Percentiles rank a stretch among this genome's conserved stretches.
These are phyloP conservation scores for Aechmea fasciata DNA, from an alignment of 176 grass and related monocot genomes.

Conservation along the genomic window DNA sequence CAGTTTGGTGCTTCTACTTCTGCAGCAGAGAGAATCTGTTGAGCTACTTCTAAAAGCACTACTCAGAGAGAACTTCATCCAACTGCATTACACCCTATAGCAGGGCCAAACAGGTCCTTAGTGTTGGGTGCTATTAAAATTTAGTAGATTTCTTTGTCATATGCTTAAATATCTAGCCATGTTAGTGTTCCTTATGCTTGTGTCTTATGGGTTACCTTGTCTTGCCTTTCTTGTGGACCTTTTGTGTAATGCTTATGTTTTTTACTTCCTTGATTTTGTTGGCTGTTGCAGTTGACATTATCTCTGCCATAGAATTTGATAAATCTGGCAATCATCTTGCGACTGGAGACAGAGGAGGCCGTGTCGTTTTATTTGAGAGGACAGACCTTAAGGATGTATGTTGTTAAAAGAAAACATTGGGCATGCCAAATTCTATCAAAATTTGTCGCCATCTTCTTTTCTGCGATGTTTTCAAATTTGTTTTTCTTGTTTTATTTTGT, in stretches of 20 bases:
- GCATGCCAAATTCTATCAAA: neutral
- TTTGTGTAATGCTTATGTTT: neutral
- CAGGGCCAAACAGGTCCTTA: no score
- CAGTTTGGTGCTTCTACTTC: no score
- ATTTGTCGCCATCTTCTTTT: neutral
- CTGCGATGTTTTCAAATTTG: neutral
- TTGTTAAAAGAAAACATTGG: slow-evolving; percentile 1
- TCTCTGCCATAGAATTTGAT: slow-evolving; percentile 99
- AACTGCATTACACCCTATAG: no score
- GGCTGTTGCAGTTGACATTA: slow-evolving; percentile 78
- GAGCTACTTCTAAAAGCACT: no score
- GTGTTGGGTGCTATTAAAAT: no score
- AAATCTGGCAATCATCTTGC: slow-evolving; percentile 95
- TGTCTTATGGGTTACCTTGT: neutral
- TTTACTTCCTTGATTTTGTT: neutral
- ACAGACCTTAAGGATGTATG: slow-evolving; percentile 72
- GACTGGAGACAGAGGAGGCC: slow-evolving; percentile 94
- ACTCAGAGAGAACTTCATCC: no score
- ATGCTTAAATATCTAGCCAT: neutral
- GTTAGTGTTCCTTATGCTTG: neutral
- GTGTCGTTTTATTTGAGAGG: slow-evolving; percentile 97
- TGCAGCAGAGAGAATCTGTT: no score
- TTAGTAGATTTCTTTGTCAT: neutral
- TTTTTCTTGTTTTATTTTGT: slow-evolving; percentile 22
- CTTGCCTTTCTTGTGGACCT: neutral